Base-by-base conservation (phyloP, 208 protist genomes). In the Zelonia costaricensis region DNA sequence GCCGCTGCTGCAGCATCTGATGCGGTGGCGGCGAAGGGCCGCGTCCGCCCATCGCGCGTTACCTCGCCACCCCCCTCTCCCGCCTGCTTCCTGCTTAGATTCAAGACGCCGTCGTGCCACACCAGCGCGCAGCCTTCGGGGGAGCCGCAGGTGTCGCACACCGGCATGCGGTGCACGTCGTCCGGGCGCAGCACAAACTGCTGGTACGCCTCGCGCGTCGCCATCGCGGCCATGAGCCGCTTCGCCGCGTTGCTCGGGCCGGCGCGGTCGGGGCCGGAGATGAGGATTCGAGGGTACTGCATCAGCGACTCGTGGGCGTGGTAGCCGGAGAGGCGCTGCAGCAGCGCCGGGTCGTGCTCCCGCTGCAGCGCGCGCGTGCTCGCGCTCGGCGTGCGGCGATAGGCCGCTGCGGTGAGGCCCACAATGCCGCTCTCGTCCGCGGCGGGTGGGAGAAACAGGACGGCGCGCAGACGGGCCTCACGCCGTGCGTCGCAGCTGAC, bases 251-350 rank as follows among this genome's bases (percentile, higher is more conserved):
- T 53, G 20, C 67, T 79, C 16, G 77, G 76, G 0, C 56, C 57
- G 0, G 18, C 40, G 36, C 44, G 4, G 25, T 72, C 58, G 1
- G 88, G 88, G 0, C 84, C 88, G 0, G 74, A 62, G 69, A 94
- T 86, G 38, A 88, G 53, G 53, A 91, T 94, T 31, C 84, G 88
- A 7, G 88, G 88, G 55, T 77, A 94, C 27, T 72, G 57, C 56
- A 92, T 74, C 22, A 13, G 9, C 12, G 43, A 15, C 57, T 78
- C 71, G 20, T 65, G 51, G 7, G 51, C 10, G 15, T 39, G 30
- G 23, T 72, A 74, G 46, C 39, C 39, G 16, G 62, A 42, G 0
- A 70, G 54, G 35, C 18, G 25, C 22, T 44, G 43, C 9, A 80
- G 63, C 20, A 74, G 58, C 13, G 25, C 7, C 2, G 51, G 47